Conservation (phyloP, 805 yeast species). For the Starmerella cellae region DNA sequence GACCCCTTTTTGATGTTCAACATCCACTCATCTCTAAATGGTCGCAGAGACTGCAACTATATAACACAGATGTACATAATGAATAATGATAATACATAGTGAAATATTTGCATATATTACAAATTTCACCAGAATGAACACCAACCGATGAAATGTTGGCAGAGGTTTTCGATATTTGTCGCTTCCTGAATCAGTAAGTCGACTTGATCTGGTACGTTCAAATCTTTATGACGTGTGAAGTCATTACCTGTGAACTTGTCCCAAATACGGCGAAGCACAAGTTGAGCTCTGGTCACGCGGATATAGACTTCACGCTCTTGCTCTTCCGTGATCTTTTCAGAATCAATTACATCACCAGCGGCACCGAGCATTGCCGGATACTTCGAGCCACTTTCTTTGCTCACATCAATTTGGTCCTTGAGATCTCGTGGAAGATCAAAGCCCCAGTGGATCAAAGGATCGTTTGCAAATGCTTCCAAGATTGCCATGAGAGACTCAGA, state of each 20-base stretch:
- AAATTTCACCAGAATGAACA: slow-evolving; percentile 80
- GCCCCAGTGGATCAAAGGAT: slow-evolving; percentile 98
- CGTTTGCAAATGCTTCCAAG: slow-evolving; percentile 94
- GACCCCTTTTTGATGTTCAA: slow-evolving; percentile 22
- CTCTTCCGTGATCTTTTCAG: slow-evolving; percentile 19
- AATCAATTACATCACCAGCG: slow-evolving; percentile 10
- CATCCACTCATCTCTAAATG: slow-evolving; percentile 38
- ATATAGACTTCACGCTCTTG: slow-evolving; percentile 19
- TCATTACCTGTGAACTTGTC: slow-evolving; percentile 92
- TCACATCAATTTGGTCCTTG: slow-evolving; percentile 10
- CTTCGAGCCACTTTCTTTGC: slow-evolving; percentile 5
- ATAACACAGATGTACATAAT: too few relatives aligned
- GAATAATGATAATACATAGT: slow-evolving; percentile 7
- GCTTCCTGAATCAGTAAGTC: slow-evolving; percentile 91
- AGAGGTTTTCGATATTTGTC: slow-evolving; percentile 85
- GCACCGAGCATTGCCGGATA: slow-evolving; percentile 7
- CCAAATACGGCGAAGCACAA: slow-evolving; percentile 77
- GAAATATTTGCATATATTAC: neutral
- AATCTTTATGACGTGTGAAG: slow-evolving; percentile 53
- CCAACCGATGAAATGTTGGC: slow-evolving; percentile 98
- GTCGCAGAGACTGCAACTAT: slow-evolving; percentile 26
- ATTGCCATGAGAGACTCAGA: slow-evolving; percentile 96
- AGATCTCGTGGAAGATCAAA: slow-evolving; percentile 64
- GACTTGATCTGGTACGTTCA: slow-evolving; percentile 80
- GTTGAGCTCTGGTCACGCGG: slow-evolving; percentile 78